These are phyloP conservation scores for Neofusicoccum sp. DNA, from an alignment of 2,329 filamentous ascomycete species.

Conservation along the genomic window DNA sequence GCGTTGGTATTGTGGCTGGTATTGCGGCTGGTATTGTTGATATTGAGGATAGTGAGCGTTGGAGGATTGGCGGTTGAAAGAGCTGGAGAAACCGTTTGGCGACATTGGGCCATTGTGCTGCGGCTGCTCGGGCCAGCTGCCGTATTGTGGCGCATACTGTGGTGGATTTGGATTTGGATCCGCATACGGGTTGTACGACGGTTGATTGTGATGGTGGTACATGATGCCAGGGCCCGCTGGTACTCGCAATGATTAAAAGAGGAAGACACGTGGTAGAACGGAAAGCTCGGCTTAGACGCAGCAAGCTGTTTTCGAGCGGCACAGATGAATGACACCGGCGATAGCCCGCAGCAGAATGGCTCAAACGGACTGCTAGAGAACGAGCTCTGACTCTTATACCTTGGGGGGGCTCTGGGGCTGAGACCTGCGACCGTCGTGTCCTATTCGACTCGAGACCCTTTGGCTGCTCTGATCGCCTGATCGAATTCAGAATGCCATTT, in stretches of 20 bases:
- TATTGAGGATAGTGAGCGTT: conserved; percentile 2
- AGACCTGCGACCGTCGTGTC: neutral
- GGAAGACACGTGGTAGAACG: neutral
- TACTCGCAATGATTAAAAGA: neutral
- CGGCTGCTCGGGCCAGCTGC: conserved; percentile 2
- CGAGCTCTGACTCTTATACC: conserved; percentile 2
- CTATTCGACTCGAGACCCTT: neutral
- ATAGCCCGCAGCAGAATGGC: neutral
- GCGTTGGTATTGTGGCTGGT: neutral
- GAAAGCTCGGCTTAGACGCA: neutral
- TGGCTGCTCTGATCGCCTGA: conserved; percentile 7
- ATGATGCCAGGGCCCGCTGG: neutral
- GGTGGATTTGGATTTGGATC: conserved; percentile 6
- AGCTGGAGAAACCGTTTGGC: neutral
- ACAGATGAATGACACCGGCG: neutral
- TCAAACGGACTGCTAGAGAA: neutral
- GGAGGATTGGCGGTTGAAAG: conserved; percentile 5
- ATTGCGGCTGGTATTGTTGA: neutral
- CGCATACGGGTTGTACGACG: conserved; percentile 11
- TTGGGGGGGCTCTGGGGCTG: neutral
- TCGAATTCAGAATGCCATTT: neutral
- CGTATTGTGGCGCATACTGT: conserved; percentile 15
- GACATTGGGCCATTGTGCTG: neutral
- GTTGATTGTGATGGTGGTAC: conserved; percentile 19
- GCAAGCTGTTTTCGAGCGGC: neutral